Conservation (phyloP, 148 eudicot species). For the Spergularia bocconei region DNA sequence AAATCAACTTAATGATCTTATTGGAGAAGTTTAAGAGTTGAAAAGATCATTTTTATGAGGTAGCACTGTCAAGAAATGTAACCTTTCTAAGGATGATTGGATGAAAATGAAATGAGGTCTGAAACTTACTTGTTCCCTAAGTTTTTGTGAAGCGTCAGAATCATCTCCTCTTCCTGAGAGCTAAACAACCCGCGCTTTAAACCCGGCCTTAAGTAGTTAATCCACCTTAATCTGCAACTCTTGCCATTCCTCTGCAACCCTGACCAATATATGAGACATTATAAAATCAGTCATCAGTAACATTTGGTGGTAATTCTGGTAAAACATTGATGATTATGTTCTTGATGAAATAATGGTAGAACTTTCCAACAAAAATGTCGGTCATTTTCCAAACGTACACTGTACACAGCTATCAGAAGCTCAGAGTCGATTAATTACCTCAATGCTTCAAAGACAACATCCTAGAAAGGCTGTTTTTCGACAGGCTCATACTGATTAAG, state of each 20-base stretch:
- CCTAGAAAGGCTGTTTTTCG: too few species aligned
- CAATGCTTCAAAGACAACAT: too few species aligned
- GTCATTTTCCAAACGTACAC: too few species aligned
- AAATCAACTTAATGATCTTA: background rate
- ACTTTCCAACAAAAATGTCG: too few species aligned
- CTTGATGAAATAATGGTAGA: too few species aligned
- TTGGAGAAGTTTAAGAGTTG: constrained; percentile 1
- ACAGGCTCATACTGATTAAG: too few species aligned
- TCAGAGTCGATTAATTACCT: too few species aligned
- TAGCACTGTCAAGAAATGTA: constrained; percentile 13
- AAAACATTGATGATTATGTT: background rate
- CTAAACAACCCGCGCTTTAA: constrained; percentile 64
- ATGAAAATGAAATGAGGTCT: constrained; percentile 9
- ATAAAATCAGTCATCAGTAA: background rate
- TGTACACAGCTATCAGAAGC: too few species aligned
- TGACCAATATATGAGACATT: constrained; percentile 9
- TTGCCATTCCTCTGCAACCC: constrained; percentile 82
- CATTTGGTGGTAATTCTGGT: background rate
- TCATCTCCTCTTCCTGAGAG: constrained; percentile 53
- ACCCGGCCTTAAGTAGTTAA: constrained; percentile 76
- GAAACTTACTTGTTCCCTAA: constrained; percentile 83
- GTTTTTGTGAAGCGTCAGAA: constrained; percentile 58
- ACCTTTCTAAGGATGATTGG: background rate
- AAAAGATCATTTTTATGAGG: background rate
- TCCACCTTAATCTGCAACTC: constrained; percentile 85